phyloP scores from a whole-genome alignment of 1,284 basidiomycete species.

The Athelia psychrophila region DNA sequence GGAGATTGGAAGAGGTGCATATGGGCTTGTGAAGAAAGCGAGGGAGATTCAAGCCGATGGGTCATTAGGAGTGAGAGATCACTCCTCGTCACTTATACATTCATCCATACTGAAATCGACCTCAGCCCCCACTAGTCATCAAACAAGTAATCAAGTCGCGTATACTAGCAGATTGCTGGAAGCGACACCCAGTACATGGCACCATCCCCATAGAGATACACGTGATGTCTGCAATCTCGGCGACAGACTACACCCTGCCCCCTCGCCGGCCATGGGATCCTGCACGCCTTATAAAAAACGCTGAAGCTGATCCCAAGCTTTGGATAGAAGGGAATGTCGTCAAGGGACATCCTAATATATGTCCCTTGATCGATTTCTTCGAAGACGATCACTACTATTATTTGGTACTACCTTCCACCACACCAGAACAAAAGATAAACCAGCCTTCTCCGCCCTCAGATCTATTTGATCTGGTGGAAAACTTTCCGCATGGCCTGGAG shows the following conservation, averaged over 20 bases:
- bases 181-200: slow-evolving; percentile 91
- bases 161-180: slow-evolving; percentile 99
- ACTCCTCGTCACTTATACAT: slow-evolving; percentile 9
- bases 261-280: slow-evolving; percentile 81
- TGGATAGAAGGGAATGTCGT: slow-evolving; percentile 72
- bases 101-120: slow-evolving; percentile 11
- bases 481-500: slow-evolving; percentile 83
- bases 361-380: slow-evolving; percentile 94
- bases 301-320: slow-evolving; percentile 7
- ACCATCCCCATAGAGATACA: slow-evolving; percentile 99
- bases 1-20: slow-evolving; percentile 95
- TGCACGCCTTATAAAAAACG: slow-evolving; percentile 35
- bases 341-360: slow-evolving; percentile 90
- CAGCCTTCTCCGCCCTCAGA: slow-evolving; percentile 67
- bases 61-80: slow-evolving; percentile 70
- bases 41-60: slow-evolving; percentile 78
- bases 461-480: slow-evolving; percentile 94
- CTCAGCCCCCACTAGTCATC: slow-evolving; percentile 78
- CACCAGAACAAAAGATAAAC: slow-evolving; percentile 51
- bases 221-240: slow-evolving; percentile 90
- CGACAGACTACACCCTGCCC: slow-evolving; percentile 70
- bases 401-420: slow-evolving; percentile 74
- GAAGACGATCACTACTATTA: slow-evolving; percentile 98
- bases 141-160: slow-evolving; percentile 99
- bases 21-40: slow-evolving; percentile 92